A percentile compares a stretch with the other conserved stretches of the same genome.
Evolutionary conservation across 805 yeast genomes (phyloP).

Genomic region (Candida boidinii): DNA sequence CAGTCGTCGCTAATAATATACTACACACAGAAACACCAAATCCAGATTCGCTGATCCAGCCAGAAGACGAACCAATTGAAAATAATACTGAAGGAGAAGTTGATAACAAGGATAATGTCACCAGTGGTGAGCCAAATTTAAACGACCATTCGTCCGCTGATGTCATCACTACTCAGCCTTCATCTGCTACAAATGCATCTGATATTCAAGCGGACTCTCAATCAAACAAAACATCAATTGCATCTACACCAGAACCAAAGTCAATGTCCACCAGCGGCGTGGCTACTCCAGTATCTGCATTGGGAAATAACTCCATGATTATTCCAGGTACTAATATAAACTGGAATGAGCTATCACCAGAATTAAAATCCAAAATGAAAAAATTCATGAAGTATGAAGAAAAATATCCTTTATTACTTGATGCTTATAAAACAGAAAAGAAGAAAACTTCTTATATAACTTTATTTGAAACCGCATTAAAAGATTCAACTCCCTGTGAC

Average conservation of each 20-base stretch:
- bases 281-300: background rate
- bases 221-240: slow-evolving; percentile 3
- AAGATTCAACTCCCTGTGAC: slow-evolving; percentile 75
- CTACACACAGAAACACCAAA: slow-evolving; percentile 39
- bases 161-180: background rate
- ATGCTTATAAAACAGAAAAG: slow-evolving; percentile 81
- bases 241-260: slow-evolving; percentile 8
- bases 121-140: too few relatives aligned
- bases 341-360: slow-evolving; percentile 40
- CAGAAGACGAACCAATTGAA: slow-evolving; percentile 35
- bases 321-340: slow-evolving; percentile 24
- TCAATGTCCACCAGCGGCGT: background rate
- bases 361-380: slow-evolving; percentile 51
- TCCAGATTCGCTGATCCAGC: slow-evolving; percentile 35
- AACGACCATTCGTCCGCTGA: too few relatives aligned
- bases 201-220: background rate
- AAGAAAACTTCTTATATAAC: slow-evolving; percentile 50
- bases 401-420: slow-evolving; percentile 76
- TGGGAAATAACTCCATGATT: background rate
- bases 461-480: slow-evolving; percentile 58
- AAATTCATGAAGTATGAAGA: slow-evolving; percentile 84
- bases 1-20: slow-evolving; percentile 20
- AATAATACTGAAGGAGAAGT: too few relatives aligned
- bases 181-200: background rate
- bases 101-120: too few relatives aligned